These are phyloP conservation scores for Dryas drummondii DNA, from an alignment of 306 rosid genomes.

Conservation along the genomic window DNA sequence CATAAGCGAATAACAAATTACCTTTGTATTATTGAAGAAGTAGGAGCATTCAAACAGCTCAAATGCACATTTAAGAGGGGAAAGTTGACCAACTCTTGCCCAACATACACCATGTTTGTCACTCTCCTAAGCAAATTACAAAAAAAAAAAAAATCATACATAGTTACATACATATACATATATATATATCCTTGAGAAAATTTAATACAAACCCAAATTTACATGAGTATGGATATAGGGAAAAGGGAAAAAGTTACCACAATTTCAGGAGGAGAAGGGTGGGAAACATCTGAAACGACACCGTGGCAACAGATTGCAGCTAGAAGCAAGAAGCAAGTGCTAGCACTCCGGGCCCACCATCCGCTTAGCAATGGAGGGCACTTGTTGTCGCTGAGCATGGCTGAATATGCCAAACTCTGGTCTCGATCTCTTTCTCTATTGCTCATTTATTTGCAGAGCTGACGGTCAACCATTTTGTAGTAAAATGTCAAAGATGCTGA, in stretches of 20 bases:
- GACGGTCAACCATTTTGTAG: background rate
- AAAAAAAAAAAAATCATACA: background rate
- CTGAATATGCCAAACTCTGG: background rate
- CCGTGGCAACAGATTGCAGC: background rate
- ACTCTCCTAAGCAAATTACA: slow-evolving; percentile 43
- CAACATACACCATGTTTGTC: slow-evolving; percentile 28
- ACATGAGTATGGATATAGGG: background rate
- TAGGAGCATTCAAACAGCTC: slow-evolving; percentile 52
- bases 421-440: background rate
- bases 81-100: slow-evolving; percentile 16
- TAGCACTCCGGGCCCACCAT: background rate
- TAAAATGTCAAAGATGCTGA: no score
- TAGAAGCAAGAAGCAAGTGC: background rate
- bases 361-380: background rate
- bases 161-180: background rate
- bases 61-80: slow-evolving; percentile 47
- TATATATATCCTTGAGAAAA: background rate
- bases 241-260: background rate
- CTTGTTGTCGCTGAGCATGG: background rate
- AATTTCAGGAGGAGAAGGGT: background rate
- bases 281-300: background rate
- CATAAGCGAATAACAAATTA: background rate
- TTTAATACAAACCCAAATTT: no score
- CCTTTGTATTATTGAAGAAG: slow-evolving; percentile 59
- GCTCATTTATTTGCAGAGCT: background rate